phyloP scores from a whole-genome alignment of 768 basidiomycete genomes.

The Suillus occidentalis region DNA sequence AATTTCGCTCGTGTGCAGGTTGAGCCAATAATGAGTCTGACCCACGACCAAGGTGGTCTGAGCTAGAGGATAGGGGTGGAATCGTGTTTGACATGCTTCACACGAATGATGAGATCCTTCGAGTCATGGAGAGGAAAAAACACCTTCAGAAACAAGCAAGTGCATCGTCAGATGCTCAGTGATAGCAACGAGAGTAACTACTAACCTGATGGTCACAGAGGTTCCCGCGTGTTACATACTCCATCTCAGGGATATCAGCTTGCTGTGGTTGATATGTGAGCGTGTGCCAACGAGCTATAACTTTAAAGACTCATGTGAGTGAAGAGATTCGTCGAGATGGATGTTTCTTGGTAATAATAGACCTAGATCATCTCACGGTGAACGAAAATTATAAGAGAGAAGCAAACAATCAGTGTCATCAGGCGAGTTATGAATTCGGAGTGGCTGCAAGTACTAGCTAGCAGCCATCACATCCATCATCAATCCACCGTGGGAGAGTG shows the following conservation, averaged over 20 bases:
- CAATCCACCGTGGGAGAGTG: too few species aligned
- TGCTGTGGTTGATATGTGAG: too few species aligned
- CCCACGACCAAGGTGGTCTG: neutral
- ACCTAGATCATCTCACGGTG: neutral
- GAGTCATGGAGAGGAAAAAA: constrained; percentile 20
- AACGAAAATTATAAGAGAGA: neutral
- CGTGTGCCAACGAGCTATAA: too few species aligned
- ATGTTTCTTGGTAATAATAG: neutral
- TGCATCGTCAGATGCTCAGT: neutral
- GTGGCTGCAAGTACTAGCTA: neutral
- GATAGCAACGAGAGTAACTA: neutral
- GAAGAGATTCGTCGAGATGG: neutral
- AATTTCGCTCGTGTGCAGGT: too few species aligned
- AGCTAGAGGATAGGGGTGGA: constrained; percentile 19
- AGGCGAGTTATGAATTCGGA: neutral
- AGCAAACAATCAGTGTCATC: neutral
- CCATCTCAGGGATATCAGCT: constrained; percentile 22
- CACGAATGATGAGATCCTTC: constrained; percentile 20
- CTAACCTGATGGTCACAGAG: constrained; percentile 22
- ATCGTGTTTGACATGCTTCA: constrained; percentile 2
- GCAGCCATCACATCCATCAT: too few species aligned
- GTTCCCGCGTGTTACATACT: constrained; percentile 21
- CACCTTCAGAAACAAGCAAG: constrained; percentile 17
- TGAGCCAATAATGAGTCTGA: too few species aligned
- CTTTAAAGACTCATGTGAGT: too few species aligned